Evolutionary conservation across 306 rosid genomes (phyloP).

Genomic region (Quillaja saponaria): DNA sequence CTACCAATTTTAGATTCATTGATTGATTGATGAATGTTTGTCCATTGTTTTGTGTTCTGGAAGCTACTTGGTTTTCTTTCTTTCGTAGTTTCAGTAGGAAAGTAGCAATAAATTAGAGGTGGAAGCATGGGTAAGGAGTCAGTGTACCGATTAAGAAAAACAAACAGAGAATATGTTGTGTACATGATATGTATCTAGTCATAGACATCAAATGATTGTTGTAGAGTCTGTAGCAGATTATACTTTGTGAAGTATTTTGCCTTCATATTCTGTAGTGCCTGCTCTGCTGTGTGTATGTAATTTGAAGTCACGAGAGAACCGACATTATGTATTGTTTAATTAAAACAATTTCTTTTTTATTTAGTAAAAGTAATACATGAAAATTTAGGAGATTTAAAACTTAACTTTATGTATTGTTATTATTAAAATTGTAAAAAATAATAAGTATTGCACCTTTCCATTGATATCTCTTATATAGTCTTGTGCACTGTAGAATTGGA

Average conservation of each 20-base stretch:
- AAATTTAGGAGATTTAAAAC: no score
- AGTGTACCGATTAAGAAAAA: slow-evolving; percentile 15
- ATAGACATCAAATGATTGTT: slow-evolving; percentile 12
- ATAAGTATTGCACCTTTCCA: no score
- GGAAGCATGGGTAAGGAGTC: slow-evolving; percentile 31
- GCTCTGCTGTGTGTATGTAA: no score
- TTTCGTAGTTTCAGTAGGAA: no score
- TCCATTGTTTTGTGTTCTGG: not conserved
- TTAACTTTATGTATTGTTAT: no score
- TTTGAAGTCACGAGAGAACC: no score
- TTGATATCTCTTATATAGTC: no score
- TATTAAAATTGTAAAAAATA: no score
- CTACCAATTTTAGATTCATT: slow-evolving; percentile 25
- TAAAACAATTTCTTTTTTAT: no score
- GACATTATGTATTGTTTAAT: no score
- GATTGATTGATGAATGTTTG: slow-evolving; percentile 15
- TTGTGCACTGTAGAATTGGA: not conserved
- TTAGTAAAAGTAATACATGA: no score
- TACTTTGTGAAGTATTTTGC: no score
- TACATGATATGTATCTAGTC: slow-evolving; percentile 21
- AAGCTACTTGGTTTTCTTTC: slow-evolving; percentile 2
- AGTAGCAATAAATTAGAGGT: slow-evolving; percentile 32
- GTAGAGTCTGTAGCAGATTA: slow-evolving; percentile 2
- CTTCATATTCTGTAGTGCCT: not conserved
- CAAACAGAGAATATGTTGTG: slow-evolving; percentile 9